Percentiles rank a stretch among this genome's conserved stretches.
Evolutionary conservation across 169 alveolate species (phyloP).

Genomic region (Eimeria brunetti): DNA sequence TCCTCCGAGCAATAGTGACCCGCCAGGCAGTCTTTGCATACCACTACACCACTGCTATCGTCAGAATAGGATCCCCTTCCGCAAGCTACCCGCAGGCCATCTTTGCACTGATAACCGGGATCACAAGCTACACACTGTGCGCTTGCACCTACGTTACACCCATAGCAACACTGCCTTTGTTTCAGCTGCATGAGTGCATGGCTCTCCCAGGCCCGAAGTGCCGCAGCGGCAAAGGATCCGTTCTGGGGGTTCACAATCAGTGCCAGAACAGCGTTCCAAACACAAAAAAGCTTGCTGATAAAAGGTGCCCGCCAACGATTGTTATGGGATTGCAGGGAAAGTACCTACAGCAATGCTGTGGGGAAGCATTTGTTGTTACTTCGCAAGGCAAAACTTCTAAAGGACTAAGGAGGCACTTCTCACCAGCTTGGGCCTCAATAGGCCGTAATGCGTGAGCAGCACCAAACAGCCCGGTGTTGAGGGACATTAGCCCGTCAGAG

Average conservation of each 20-base stretch:
- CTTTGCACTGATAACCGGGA: slow-evolving; percentile 21
- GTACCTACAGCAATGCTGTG: neutral
- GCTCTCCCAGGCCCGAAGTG: neutral
- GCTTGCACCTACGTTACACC: neutral
- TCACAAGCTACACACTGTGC: slow-evolving; percentile 64
- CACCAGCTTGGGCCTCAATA: slow-evolving; percentile 39
- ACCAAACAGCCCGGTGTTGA: slow-evolving; percentile 46
- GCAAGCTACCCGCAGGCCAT: slow-evolving; percentile 30
- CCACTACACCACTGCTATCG: neutral
- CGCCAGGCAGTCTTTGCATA: slow-evolving; percentile 12
- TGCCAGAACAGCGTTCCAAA: neutral
- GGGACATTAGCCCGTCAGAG: slow-evolving; percentile 26
- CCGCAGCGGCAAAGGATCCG: neutral
- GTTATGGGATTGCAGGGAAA: neutral
- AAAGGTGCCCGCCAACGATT: neutral
- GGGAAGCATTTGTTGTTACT: neutral
- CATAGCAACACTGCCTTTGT: neutral
- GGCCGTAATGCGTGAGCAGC: slow-evolving; percentile 44
- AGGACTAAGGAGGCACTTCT: neutral
- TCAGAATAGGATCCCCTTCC: slow-evolving; percentile 32
- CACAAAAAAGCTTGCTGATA: neutral
- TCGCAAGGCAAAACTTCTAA: neutral
- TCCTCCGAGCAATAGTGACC: slow-evolving; percentile 65
- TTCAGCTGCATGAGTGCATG: neutral
- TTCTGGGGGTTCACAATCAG: neutral